phyloP scores from a whole-genome alignment of 163 green algal genomes.

The Botryococcus braunii region DNA sequence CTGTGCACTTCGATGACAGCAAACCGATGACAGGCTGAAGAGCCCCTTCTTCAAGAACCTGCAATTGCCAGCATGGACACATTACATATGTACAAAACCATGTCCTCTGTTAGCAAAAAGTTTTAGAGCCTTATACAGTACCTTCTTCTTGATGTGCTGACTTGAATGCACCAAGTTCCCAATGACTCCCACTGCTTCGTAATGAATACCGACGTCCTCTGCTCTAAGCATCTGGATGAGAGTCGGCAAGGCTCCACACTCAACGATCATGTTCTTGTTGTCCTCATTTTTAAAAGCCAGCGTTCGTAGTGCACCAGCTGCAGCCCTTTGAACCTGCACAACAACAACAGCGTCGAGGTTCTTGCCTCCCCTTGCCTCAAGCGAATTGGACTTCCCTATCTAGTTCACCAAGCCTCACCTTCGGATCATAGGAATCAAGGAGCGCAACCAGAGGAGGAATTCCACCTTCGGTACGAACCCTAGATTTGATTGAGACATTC shows the following conservation, averaged over 20 bases:
- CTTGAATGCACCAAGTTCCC: conserved; percentile 80
- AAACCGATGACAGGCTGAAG: conserved; percentile 96
- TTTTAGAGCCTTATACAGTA: too few species aligned
- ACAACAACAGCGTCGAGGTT: not conserved
- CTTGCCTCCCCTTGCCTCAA: too few species aligned
- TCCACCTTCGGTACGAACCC: conserved; percentile 70
- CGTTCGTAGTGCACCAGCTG: conserved; percentile 80
- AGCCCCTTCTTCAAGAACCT: conserved; percentile 83
- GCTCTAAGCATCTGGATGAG: conserved; percentile 93
- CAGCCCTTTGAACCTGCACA: conserved; percentile 73
- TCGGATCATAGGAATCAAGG: conserved; percentile 65
- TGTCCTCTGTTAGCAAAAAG: too few species aligned
- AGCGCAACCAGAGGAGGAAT: conserved; percentile 88
- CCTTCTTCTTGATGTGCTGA: conserved; percentile 43
- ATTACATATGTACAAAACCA: too few species aligned
- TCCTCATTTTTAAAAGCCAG: conserved; percentile 99
- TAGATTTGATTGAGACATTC: conserved; percentile 89
- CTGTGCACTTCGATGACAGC: conserved; percentile 72
- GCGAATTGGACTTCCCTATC: too few species aligned
- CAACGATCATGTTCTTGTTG: conserved; percentile 97
- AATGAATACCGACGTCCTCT: conserved; percentile 89
- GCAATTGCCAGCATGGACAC: too few species aligned
- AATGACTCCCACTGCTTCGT: conserved; percentile 97
- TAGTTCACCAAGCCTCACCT: conserved; percentile 31
- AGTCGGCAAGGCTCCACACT: conserved; percentile 78